Evolutionary conservation across 2,329 filamentous ascomycete species (phyloP), one percentile per base, ranked within the genome.

Genomic region (Apiospora malaysiana): DNA sequence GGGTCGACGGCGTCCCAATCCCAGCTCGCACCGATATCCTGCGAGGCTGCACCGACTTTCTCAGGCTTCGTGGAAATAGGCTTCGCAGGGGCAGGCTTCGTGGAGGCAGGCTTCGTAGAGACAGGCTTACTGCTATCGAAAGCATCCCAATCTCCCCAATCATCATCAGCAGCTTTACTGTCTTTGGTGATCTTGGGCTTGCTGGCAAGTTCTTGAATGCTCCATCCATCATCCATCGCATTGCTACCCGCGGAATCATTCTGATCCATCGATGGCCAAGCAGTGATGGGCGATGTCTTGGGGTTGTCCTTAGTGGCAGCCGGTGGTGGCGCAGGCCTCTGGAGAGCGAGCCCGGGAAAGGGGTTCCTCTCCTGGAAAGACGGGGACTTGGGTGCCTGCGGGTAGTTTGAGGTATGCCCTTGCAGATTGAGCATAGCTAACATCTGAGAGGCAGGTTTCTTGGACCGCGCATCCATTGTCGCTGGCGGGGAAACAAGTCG

Each of bases 291-390:
- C 8, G 74, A 73, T 10, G 81, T 81, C 45, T 80, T 80, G 4
- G 79, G 69, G 25, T 82, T 79, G 37, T 76, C 78, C 4, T 79
- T 78, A 5, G 77, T 70, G 23, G 78, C 76, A 68, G 81, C 80
- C 9, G 78, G 75, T 25, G 74, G 79, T 37, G 80, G 77, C 27
- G 79, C 78, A 2, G 83, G 82, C 1, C 84, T 86, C 67, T 85
- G 82, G 51, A 89, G 78, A 4, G 81, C 82, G 18, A 88, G 78
- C 2, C 85, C 84, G 1, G 84, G 82, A 72, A 87, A 88, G 0
- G 86, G 86, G 71, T 88, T 89, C 51, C 86, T 83, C 21, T 86
- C 83, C 47, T 86, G 84, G 70, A 87, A 88, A 0, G 86, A 86
- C 0, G 86, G 85, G 6, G 87, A 87, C 75, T 84, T 87, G 10